Evolutionary conservation across 1,284 basidiomycete species (phyloP), one percentile per base, ranked within the genome.

Genomic region (Trametes pubescens): DNA sequence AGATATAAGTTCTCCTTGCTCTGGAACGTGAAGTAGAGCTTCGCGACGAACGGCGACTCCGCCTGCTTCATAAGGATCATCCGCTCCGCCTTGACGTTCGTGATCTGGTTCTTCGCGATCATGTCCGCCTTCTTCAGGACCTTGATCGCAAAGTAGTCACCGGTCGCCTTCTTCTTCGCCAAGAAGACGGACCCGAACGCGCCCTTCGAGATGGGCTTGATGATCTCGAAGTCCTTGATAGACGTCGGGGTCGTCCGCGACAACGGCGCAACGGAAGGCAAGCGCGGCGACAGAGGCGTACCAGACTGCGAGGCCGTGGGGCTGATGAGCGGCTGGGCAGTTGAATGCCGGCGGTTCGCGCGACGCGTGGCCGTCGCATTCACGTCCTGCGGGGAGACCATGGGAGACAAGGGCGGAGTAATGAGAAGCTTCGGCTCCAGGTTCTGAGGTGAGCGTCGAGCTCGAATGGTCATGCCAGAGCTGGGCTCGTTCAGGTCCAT

Each of bases 31-130:
- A 98, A 99, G 82, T 94, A 99, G 37, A 99, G 83, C 80, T 98
- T 97, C 34, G 96, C 96, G 51, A 99, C 97, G 81, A 99, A 99
- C n/a, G 98, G 96, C 13, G 96, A 98, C 78, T 98, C 96, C 0
- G 98, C 94, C 77, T 99, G 97, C 76, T 96, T 97, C 98, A 99
- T 99, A 69, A 99, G 85, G 74, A 99, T 99, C 89, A 97, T 99
- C 61, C 98, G 88, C 81, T 99, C 98, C 3, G 98, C 98, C 80
- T 99, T 99, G 77, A 99, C 97, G 75, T 99, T 99, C 61, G 98
- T 99, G 78, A 99, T 98, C 79, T 99, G 98, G 81, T 99, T 99
- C 86, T 99, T 99, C 52, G 98, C 95, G 75, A 99, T 99, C 98
- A 99, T 99, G 80, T 99, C 98, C 32, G 96, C 95, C 83, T 99